A percentile compares a stretch with the other conserved stretches of the same genome.
Evolutionary conservation across 345 rosid genomes (phyloP).

Genomic region (Psidium guajava): DNA sequence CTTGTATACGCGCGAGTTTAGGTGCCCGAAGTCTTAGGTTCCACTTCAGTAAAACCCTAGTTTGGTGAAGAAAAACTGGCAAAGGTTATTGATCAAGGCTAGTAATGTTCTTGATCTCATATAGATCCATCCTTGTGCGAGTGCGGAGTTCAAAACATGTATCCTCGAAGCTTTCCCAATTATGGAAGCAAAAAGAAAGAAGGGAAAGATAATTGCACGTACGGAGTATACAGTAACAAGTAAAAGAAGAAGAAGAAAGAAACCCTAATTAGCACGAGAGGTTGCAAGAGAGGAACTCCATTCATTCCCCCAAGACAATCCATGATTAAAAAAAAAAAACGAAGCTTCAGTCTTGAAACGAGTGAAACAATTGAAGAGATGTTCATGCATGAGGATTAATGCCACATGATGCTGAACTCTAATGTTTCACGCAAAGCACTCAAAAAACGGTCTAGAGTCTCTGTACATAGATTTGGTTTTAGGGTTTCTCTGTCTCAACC

Average conservation of each 20-base stretch:
- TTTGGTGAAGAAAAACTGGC: neutral
- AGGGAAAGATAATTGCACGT: neutral
- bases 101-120: neutral
- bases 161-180: neutral
- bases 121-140: neutral
- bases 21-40: neutral
- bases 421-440: neutral
- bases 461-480: neutral
- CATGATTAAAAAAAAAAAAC: neutral
- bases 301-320: neutral
- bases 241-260: neutral
- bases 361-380: neutral
- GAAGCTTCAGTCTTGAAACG: neutral
- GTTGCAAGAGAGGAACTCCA: neutral
- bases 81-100: neutral
- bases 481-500: neutral
- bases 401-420: neutral
- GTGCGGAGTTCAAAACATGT: neutral
- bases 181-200: neutral
- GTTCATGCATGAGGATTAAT: neutral
- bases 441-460: neutral
- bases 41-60: neutral
- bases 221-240: neutral
- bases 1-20: neutral
- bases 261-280: neutral